Percentiles rank a stretch among this genome's conserved stretches.
Evolutionary conservation across 1,284 basidiomycete genomes (phyloP).

Genomic region (Irpex sp.): DNA sequence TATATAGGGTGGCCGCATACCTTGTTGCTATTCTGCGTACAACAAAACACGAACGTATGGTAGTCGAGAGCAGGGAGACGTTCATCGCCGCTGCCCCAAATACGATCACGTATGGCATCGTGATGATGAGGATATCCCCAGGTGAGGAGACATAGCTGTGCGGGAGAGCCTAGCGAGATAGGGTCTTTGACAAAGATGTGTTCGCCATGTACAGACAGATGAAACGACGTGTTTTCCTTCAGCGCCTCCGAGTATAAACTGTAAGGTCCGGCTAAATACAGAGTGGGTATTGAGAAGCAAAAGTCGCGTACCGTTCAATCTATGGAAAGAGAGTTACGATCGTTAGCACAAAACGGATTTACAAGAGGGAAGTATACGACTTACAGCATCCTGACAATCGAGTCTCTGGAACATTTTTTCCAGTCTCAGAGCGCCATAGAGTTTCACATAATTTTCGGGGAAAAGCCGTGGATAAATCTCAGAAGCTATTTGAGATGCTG

Average conservation of each 20-base stretch:
- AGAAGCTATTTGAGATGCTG: no score
- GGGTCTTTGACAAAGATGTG: constrained; percentile 48
- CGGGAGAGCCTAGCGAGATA: constrained; percentile 43
- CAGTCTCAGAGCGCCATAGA: neutral
- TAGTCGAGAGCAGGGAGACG: no score
- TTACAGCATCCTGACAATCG: neutral
- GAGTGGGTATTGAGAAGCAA: neutral
- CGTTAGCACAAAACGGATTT: no score
- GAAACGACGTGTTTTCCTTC: neutral
- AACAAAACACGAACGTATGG: no score
- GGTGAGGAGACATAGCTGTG: constrained; percentile 43
- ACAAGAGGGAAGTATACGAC: neutral
- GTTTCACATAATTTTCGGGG: neutral
- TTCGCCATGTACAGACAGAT: neutral
- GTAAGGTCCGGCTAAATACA: no score
- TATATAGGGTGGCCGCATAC: no score
- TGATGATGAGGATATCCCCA: constrained; percentile 41
- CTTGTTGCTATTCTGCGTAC: no score
- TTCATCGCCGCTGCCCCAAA: no score
- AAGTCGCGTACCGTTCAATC: neutral
- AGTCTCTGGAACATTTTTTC: neutral
- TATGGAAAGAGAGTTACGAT: neutral
- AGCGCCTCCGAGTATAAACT: neutral
- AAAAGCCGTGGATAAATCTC: neutral
- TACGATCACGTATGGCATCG: constrained; percentile 7